Percentiles rank a stretch among this genome's conserved stretches.
Evolutionary conservation across 768 basidiomycete species (phyloP).

Genomic region (Mrakia gelida): DNA sequence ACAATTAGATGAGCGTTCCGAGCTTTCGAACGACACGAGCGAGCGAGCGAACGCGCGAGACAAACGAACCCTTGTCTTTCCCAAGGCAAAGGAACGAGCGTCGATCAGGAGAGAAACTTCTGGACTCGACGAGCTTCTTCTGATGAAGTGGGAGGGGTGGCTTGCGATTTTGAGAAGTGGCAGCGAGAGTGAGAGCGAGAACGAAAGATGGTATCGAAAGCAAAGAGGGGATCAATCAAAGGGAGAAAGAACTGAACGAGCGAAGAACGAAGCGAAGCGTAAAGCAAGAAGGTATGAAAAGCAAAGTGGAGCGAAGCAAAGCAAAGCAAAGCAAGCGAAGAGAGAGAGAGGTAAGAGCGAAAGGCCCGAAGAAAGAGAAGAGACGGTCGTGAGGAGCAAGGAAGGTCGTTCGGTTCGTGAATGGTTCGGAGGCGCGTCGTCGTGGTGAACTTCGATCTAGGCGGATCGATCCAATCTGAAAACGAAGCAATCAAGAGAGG

Average conservation of each 20-base stretch:
- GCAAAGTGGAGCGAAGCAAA: not conserved
- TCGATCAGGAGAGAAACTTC: no score
- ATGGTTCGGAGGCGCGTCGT: not conserved
- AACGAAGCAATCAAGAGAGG: not conserved
- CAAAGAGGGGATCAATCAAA: not conserved
- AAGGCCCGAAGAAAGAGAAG: not conserved
- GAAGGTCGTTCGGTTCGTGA: not conserved
- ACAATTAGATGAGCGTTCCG: not conserved
- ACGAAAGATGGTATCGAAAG: not conserved
- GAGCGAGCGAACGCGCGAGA: not conserved
- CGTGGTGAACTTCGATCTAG: not conserved
- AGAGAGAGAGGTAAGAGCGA: not conserved
- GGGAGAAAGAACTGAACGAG: not conserved
- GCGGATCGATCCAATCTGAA: not conserved
- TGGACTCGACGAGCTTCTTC: no score
- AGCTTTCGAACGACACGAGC: no score
- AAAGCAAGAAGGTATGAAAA: not conserved
- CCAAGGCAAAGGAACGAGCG: no score
- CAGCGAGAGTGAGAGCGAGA: not conserved
- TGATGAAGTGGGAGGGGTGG: not conserved
- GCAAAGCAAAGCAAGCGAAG: not conserved
- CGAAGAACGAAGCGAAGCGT: not conserved
- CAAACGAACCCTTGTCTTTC: no score
- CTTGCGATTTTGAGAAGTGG: not conserved
- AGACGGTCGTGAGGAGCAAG: not conserved